Percentiles rank a stretch among this genome's conserved stretches.
These are phyloP conservation scores for Porphyrellus sp. DNA, from an alignment of 1,284 basidiomycete genomes.

Conservation along the genomic window DNA sequence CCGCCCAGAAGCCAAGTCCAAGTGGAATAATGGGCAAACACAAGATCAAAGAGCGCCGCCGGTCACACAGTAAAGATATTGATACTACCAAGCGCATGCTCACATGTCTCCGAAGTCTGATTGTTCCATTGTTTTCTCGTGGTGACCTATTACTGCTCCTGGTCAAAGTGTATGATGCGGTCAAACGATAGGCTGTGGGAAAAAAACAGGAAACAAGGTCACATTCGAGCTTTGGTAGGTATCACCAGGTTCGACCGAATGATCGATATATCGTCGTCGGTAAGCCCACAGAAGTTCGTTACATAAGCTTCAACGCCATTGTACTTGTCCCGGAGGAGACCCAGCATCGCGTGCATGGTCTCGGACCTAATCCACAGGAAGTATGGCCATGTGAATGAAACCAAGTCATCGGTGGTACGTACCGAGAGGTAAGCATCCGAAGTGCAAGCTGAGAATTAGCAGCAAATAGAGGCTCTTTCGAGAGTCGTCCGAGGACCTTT, in stretches of 20 bases:
- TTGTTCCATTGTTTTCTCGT: neutral
- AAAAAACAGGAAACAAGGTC: slow-evolving; percentile 1
- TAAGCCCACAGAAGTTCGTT: slow-evolving; percentile 50
- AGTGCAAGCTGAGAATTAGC: slow-evolving; percentile 67
- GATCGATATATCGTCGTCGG: slow-evolving; percentile 54
- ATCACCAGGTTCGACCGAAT: slow-evolving; percentile 61
- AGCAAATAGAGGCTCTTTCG: slow-evolving; percentile 67
- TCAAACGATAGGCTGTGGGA: neutral
- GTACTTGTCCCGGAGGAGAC: slow-evolving; percentile 57
- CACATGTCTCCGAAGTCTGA: too few species aligned
- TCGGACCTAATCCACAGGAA: slow-evolving; percentile 45
- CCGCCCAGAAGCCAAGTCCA: too few species aligned
- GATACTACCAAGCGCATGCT: too few species aligned
- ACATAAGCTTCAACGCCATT: slow-evolving; percentile 64
- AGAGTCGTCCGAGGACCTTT: slow-evolving; percentile 61
- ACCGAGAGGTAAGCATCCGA: slow-evolving; percentile 78
- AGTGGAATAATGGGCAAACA: too few species aligned
- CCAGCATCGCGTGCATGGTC: slow-evolving; percentile 68
- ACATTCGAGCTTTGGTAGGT: slow-evolving; percentile 34
- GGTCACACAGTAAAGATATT: too few species aligned
- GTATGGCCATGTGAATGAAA: neutral
- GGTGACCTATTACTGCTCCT: neutral
- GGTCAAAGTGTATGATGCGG: neutral
- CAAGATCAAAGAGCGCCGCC: too few species aligned
- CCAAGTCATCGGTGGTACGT: slow-evolving; percentile 2